Base-by-base conservation (phyloP, 495 filamentous ascomycete species). In the Wilcoxina mikolae region DNA sequence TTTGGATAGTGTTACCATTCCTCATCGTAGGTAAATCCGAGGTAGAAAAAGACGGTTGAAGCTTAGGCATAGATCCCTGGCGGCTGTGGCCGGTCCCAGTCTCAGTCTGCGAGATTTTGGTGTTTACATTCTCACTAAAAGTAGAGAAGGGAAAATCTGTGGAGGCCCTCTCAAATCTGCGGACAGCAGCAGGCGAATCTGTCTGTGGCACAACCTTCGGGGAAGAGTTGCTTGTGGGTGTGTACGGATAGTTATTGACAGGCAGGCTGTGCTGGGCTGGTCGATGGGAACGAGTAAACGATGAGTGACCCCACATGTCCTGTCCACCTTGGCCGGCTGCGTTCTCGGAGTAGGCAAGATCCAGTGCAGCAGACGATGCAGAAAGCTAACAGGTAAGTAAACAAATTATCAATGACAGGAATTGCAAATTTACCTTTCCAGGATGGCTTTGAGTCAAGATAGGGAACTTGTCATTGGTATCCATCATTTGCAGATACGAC, bases 1-100 rank as follows among this genome's bases (percentile, higher is more conserved):
- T 61, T 24, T 63, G 61, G 11, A 58, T 39, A 49, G 35, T 59
- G 26, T 56, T 51, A 28, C 47, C 24, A 43, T 50, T 79, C 73
- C 88, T 91, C 58, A 87, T 72, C 0, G 88, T 94, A n/a, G 90
- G 84, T 3, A 95, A 71, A 61, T 95, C 91, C 65, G 81, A 85
- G 20, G 87, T 81, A 1, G 91, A 95, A 69, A 85, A 95, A 1
- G 90, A 95, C 2, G 84, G 80, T 68, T 88, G 83, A 31, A 93
- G 68, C 71, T 79, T 89, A 56, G 74, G 82, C 56, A 67, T 63
- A 10, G 20, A 27, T 11, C 39, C 54, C 31, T 67, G 65, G 23
- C 51, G 51, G 51, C 18, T 54, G 22, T 50, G 57, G 17, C 41
- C 45, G 53, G 51, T 56, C 33, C 62, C 24, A 49, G 49, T 46